Evolutionary conservation across 306 rosid species (phyloP), one percentile per base, ranked within the genome.

Genomic region (Vachellia pachyceras): DNA sequence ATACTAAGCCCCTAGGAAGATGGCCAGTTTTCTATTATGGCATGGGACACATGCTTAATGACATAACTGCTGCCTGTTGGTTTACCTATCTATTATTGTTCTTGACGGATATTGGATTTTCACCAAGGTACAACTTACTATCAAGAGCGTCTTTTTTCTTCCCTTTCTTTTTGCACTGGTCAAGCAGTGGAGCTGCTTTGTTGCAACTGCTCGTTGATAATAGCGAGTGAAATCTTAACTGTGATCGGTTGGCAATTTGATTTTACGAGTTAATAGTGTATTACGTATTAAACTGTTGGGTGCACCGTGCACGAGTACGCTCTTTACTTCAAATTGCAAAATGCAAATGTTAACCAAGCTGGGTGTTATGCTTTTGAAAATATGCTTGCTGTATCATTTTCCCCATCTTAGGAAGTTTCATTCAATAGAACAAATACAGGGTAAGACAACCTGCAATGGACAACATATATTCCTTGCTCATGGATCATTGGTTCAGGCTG

Each of bases 21-120:
- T 71, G 84, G 86, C 88, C 94, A 22, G 84, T 93, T 77, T 73
- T 93, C 78, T 93, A 84, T 75, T 95, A 93, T 83, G 99, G 97
- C 72, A 83, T 90, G 86, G 99, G 99, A 13, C 99, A 95, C 82
- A 95, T 95, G 99, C 97, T 95, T 80, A 95, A 95, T 76, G 99
- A 95, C 90, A 93, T 95, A 72, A 95, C 99, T 45, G 88, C 99
- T 73, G 86, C 97, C 65, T 95, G 99, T 80, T 95, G 99, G 99
- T 95, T 95, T 84, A 95, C 99, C 44, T 95, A 95, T 82, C 91
- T 93, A 29, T 86, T 95, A 50, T 77, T 95, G 82, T 95, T 93
- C 91, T 84, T 95, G 90, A 88, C 94, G 6, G 97, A 95, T 25
- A 95, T 93, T 73, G 99, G 99, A 55, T 86, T 93, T 66, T 93